phyloP scores from a whole-genome alignment of 2,329 filamentous ascomycete genomes.

The Alternaria gansuensis region DNA sequence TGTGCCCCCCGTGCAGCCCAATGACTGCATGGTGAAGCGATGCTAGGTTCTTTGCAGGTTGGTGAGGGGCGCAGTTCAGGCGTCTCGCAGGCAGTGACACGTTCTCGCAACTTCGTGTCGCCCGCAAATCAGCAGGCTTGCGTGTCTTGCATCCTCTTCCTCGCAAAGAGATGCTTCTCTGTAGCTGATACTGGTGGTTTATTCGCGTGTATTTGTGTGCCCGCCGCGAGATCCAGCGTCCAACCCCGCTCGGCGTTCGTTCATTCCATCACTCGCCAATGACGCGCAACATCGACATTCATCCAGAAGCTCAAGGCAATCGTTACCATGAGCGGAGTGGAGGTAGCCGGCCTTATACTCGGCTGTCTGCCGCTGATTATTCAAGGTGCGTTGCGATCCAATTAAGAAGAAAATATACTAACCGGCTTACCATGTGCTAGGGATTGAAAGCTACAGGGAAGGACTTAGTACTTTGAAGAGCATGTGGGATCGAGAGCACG shows the following conservation, averaged over 20 bases:
- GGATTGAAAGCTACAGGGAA: conserved; percentile 52
- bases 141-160: not conserved
- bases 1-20: not conserved
- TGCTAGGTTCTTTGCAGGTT: conserved; percentile 18
- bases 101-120: conserved; percentile 9
- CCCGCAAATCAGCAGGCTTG: conserved; percentile 3
- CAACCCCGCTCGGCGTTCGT: conserved; percentile 21
- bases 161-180: not conserved
- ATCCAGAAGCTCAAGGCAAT: not conserved
- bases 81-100: conserved; percentile 11
- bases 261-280: conserved; percentile 15
- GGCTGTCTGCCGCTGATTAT: conserved; percentile 53
- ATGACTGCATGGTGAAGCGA: conserved; percentile 14
- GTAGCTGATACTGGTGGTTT: not conserved
- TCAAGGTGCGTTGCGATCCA: conserved; percentile 30
- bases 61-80: conserved; percentile 23
- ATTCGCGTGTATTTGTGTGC: not conserved
- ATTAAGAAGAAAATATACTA: not conserved
- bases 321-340: conserved; percentile 43
- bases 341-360: conserved; percentile 48
- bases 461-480: conserved; percentile 53
- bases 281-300: conserved; percentile 10
- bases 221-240: conserved; percentile 11
- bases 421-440: conserved; percentile 21
- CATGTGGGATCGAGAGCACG: conserved; percentile 49